A percentile compares a stretch with the other conserved stretches of the same genome.
Conservation (phyloP, 139 green algal species). For the Coelastrella sp. region DNA sequence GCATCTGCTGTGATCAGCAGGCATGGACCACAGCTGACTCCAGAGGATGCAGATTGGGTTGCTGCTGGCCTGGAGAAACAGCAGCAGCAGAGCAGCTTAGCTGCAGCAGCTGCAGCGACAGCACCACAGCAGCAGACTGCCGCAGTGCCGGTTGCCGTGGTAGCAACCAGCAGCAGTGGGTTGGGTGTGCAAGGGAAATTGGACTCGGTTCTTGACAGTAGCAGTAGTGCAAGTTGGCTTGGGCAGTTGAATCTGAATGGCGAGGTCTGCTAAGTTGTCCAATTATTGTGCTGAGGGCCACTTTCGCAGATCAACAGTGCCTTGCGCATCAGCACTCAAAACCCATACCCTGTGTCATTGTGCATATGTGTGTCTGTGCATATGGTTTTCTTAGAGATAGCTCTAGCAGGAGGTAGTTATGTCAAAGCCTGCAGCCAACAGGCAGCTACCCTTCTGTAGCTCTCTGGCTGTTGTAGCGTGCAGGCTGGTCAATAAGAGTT, state of each 20-base stretch:
- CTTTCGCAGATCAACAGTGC: too few species aligned
- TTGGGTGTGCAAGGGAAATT: background rate
- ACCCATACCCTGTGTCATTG: background rate
- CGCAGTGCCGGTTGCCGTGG: background rate
- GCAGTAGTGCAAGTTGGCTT: background rate
- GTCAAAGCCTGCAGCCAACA: too few species aligned
- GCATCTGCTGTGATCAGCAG: constrained; percentile 81
- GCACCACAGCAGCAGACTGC: background rate
- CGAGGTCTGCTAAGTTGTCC: background rate
- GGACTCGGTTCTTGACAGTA: background rate
- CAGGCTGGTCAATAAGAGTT: background rate
- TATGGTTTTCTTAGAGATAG: background rate
- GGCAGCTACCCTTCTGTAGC: background rate
- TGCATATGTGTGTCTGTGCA: background rate
- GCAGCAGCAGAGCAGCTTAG: background rate
- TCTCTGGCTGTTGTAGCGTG: background rate
- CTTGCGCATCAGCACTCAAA: background rate
- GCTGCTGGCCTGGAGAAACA: constrained; percentile 17
- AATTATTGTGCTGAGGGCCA: background rate
- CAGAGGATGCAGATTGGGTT: constrained; percentile 74
- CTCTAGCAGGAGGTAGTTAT: background rate
- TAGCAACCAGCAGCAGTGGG: background rate
- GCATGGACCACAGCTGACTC: constrained; percentile 68
- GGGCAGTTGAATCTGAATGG: background rate
- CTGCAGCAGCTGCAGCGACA: background rate